phyloP scores from a whole-genome alignment of 2,329 filamentous ascomycete species.

The Neofusicoccum laricinum region DNA sequence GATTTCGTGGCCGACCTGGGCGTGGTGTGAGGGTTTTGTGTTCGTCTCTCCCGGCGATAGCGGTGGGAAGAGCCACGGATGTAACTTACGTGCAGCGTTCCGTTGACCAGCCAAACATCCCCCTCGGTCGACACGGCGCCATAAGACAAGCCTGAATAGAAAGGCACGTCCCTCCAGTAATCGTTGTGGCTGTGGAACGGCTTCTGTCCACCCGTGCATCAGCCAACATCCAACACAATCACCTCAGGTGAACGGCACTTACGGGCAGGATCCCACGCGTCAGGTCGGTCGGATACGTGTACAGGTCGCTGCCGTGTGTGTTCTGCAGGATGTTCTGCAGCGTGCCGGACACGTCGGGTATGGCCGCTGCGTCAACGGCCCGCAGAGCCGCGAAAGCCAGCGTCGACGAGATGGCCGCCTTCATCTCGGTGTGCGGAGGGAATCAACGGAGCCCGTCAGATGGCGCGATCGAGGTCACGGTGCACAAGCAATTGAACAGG shows the following conservation, averaged over 20 bases:
- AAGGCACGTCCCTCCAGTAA: conserved; percentile 52
- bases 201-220: conserved; percentile 37
- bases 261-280: conserved; percentile 58
- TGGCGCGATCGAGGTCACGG: too few species aligned
- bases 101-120: conserved; percentile 60
- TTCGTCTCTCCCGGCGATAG: too few species aligned
- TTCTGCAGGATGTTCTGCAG: conserved; percentile 57
- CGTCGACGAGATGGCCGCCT: neutral
- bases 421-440: neutral
- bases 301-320: conserved; percentile 50
- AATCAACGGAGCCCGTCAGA: neutral
- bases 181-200: conserved; percentile 59
- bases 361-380: conserved; percentile 22
- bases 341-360: conserved; percentile 42
- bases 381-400: neutral
- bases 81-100: conserved; percentile 50
- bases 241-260: neutral
- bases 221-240: neutral
- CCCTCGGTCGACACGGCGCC: conserved; percentile 59
- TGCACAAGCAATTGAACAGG: too few species aligned
- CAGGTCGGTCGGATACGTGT: conserved; percentile 60
- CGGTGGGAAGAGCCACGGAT: too few species aligned
- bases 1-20: conserved; percentile 55
- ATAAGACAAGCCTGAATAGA: conserved; percentile 53
- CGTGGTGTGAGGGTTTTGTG: neutral